Evolutionary conservation across 257 asterid genomes (phyloP).

Genomic region (Penstemon davidsonii): DNA sequence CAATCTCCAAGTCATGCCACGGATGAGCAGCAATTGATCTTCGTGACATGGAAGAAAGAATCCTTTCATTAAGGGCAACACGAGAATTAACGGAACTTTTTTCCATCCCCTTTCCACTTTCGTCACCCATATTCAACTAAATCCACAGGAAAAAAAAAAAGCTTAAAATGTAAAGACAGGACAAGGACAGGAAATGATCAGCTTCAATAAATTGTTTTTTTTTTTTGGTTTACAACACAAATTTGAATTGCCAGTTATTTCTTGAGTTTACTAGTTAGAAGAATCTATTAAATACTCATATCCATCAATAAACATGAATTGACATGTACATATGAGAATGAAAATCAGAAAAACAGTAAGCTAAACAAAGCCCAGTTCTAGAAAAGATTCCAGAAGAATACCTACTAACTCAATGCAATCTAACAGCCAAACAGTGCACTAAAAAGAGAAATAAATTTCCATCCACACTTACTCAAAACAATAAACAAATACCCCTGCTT

Average conservation of each 20-base stretch:
- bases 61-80: conserved; percentile 67
- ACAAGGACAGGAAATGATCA: not conserved
- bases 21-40: conserved; percentile 90
- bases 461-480: not conserved
- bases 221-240: no score
- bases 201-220: not conserved
- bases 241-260: no score
- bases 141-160: not conserved
- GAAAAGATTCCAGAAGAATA: not conserved
- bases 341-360: not conserved
- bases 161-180: not conserved
- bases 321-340: not conserved
- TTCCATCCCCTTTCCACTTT: conserved; percentile 28
- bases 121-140: conserved; percentile 53
- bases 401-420: not conserved
- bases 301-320: no score
- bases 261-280: no score
- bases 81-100: conserved; percentile 36
- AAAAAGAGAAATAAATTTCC: no score
- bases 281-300: no score
- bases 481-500: conserved; percentile 1
- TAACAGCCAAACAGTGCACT: conserved; percentile 2
- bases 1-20: conserved; percentile 98
- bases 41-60: conserved; percentile 72
- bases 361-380: not conserved